These are phyloP conservation scores for Colletotrichum musicola DNA, from an alignment of 2,329 filamentous ascomycete species.

Conservation along the genomic window DNA sequence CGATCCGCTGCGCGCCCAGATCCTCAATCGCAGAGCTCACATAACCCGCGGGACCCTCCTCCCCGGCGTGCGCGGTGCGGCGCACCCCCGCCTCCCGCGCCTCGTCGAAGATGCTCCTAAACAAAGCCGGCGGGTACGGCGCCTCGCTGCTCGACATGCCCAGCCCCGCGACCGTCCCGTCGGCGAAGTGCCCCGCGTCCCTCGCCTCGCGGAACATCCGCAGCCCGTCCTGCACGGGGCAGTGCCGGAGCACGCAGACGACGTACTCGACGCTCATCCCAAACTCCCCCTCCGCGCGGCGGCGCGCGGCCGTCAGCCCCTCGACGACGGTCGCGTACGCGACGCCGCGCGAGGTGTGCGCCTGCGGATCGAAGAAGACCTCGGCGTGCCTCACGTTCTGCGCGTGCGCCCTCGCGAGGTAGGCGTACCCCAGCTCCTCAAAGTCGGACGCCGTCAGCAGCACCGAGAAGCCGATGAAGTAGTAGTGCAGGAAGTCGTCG, in stretches of 20 bases:
- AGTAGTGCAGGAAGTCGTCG: conserved; percentile 83
- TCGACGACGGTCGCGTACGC: conserved; percentile 72
- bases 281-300: conserved; percentile 71
- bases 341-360: conserved; percentile 75
- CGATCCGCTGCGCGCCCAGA: conserved; percentile 75
- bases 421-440: conserved; percentile 77
- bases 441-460: conserved; percentile 77
- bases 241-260: conserved; percentile 78
- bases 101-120: conserved; percentile 70
- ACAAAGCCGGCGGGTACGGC: conserved; percentile 69
- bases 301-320: conserved; percentile 72
- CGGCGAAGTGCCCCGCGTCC: conserved; percentile 57
- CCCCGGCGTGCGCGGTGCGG: conserved; percentile 79
- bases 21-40: conserved; percentile 73
- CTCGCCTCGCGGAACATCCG: conserved; percentile 54
- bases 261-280: conserved; percentile 76
- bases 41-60: conserved; percentile 78
- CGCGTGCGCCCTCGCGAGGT: conserved; percentile 73
- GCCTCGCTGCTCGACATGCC: conserved; percentile 77
- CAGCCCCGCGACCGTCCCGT: conserved; percentile 70
- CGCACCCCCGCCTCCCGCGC: conserved; percentile 64
- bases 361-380: conserved; percentile 86
- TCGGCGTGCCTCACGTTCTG: conserved; percentile 80
- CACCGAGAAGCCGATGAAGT: conserved; percentile 81
- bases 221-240: conserved; percentile 70